Base-by-base conservation (phyloP, 192 early-diverging fungal species). In the Globomyces pollinis-pini region DNA sequence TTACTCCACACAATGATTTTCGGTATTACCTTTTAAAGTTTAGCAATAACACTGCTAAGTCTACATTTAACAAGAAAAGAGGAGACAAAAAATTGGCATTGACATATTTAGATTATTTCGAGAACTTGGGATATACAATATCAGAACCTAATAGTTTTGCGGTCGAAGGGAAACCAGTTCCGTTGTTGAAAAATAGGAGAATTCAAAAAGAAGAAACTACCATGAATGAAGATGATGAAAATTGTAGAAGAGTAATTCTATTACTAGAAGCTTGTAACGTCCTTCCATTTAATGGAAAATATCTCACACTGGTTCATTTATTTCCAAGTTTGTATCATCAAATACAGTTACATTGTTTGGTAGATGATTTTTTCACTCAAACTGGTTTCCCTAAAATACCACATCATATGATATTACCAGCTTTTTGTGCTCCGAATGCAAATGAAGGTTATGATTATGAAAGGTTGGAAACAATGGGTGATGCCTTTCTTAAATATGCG, bases 401-500 rank as follows among this genome's bases (percentile, higher is more conserved):
- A 26, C 23, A 47, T 28, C 28, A 5, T 8, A 21, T 47, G 5
- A 26, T 47, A 26, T 47, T 28, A 28, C 44, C 44, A 28, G 44
- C 44, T 8, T 47, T 47, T 47, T 28, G 23, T 26, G 15, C 44
- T 26, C 44, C 44, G 8, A 47, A 47, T 47, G 44, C 44, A 1
- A 26, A 47, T 26, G 44, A 47, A 15, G 8, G 6, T 0, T 7
- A 72, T 50, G 80, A 88, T 63, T 94, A 97, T 62, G 90, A 97
- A 68, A 86, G 94, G 0, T 69, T 92, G 0, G 91, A 97, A 71
- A 85, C 85, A 3, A 72, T 94, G 16, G 94, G 94, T 4, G 93
- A 97, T 63, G 84, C 90, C 29, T 87, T 91, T 38, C 75, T 97
- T n/a, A 97, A 97, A 64, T 77, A 87, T 51, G 67, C 84, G 0